Conservation (phyloP, 2,329 filamentous ascomycete genomes). For the Whalleya microplaca region DNA sequence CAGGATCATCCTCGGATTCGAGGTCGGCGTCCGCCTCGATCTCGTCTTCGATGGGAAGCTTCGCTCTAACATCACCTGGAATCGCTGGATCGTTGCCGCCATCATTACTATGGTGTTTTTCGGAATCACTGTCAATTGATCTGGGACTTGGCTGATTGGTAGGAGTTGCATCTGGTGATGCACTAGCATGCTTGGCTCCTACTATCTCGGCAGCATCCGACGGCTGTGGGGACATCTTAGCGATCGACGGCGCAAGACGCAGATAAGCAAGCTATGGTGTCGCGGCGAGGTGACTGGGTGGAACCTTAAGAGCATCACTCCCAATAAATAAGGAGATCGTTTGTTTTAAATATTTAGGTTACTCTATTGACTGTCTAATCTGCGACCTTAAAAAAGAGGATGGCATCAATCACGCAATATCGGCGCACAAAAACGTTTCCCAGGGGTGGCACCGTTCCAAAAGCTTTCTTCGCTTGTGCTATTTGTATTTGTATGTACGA, state of each 20-base stretch:
- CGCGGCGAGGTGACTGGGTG: no score
- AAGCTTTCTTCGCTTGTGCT: no score
- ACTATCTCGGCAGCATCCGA: slow-evolving; percentile 13
- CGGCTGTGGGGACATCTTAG: slow-evolving; percentile 20
- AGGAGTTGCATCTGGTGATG: slow-evolving; percentile 16
- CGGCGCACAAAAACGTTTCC: slow-evolving; percentile 14
- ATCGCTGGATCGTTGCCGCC: background rate
- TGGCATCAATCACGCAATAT: slow-evolving; percentile 25
- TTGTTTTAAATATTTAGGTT: background rate
- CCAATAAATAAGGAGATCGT: background rate
- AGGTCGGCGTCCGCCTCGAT: slow-evolving; percentile 34
- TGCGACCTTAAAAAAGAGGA: slow-evolving; percentile 8
- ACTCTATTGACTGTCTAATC: background rate
- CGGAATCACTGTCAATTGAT: background rate
- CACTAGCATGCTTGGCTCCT: slow-evolving; percentile 24
- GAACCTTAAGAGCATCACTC: no score
- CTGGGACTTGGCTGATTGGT: background rate
- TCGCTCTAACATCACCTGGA: slow-evolving; percentile 14
- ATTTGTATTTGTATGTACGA: no score
- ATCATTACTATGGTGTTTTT: background rate
- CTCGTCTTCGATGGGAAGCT: slow-evolving; percentile 26
- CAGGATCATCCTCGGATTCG: slow-evolving; percentile 49
- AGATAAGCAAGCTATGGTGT: no score
- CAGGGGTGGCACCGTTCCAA: background rate
- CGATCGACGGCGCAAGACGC: background rate